phyloP scores from a whole-genome alignment of 371 early-diverging fungal species.

The Mortierella sp. region DNA sequence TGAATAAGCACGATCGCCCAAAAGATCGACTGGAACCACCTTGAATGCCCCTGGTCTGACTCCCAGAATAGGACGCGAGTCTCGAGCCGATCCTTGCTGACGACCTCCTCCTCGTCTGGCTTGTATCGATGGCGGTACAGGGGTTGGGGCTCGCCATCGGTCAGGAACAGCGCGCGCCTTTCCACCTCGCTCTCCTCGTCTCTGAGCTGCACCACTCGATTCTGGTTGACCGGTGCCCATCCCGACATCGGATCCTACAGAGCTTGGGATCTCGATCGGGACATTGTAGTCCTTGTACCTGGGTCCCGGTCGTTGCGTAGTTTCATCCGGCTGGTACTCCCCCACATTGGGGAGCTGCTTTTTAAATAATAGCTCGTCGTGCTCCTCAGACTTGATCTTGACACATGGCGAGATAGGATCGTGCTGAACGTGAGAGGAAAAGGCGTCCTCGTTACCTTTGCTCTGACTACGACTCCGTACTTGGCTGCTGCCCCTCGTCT shows the following conservation, averaged over 20 bases:
- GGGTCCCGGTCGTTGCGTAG: not conserved
- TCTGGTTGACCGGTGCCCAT: not conserved
- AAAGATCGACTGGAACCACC: not conserved
- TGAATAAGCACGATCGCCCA: not conserved
- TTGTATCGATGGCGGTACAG: not conserved
- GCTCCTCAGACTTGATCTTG: conserved; percentile 24
- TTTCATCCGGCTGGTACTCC: not conserved
- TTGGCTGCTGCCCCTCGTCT: not conserved
- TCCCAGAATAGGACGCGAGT: not conserved
- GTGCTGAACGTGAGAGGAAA: not conserved
- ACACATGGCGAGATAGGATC: conserved; percentile 5
- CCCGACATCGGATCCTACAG: not conserved
- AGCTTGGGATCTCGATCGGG: conserved; percentile 1
- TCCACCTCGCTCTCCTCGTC: not conserved
- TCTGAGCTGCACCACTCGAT: not conserved
- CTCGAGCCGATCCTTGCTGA: not conserved
- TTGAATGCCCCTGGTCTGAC: not conserved
- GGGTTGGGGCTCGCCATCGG: not conserved
- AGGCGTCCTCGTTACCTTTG: not conserved
- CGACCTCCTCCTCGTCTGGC: not conserved
- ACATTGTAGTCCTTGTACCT: not conserved
- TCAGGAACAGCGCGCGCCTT: not conserved
- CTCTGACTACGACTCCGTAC: not conserved
- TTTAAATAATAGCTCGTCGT: not conserved
- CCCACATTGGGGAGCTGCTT: not conserved